Evolutionary conservation across 2,329 filamentous ascomycete genomes (phyloP), one percentile per base, ranked within the genome.

Genomic region (Cladorrhinum sp.): DNA sequence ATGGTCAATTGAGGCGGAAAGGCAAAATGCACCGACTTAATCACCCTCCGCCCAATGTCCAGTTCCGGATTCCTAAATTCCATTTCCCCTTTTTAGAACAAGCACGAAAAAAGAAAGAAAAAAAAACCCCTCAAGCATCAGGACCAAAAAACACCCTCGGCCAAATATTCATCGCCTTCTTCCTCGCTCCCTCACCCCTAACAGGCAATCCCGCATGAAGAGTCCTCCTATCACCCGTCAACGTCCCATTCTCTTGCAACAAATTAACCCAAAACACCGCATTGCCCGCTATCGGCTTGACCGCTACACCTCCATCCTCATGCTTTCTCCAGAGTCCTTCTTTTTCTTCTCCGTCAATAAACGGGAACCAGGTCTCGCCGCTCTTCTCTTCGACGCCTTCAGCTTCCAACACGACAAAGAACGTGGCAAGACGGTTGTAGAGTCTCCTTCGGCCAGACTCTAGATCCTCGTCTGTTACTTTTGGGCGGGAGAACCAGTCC

Each of bases 101-200:
- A n/a, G n/a, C n/a, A n/a, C n/a, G n/a, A n/a, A n/a, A n/a, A n/a
- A n/a, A n/a, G n/a, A n/a, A n/a, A n/a, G n/a, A n/a, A n/a, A n/a
- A n/a, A n/a, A n/a, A n/a, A n/a, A n/a, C n/a, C 20, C n/a, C 16
- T 59, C 27, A 67, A 3, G 69, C 67, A 52, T 70, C 67, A 3
- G 69, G 69, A 20, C 68, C 68, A 55, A 70, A 69, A 50, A 65
- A 69, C 9, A 51, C 29, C 58, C 67, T 63, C 23, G 67, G 74
- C 77, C 77, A 78, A 55, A 78, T 77, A 64, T 78, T 78, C 74
- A 78, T 74, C 38, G 73, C 75, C 2, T 73, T 75, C 71, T 78
- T 79, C 53, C 69, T 52, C 4, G 76, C 76, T 1, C 68, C 68
- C 13, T 63, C 76, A 2, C 68, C 68, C 13, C 62, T 68, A 4